phyloP scores from a whole-genome alignment of 2,329 filamentous ascomycete species.

The Botrytis hyacinthi region DNA sequence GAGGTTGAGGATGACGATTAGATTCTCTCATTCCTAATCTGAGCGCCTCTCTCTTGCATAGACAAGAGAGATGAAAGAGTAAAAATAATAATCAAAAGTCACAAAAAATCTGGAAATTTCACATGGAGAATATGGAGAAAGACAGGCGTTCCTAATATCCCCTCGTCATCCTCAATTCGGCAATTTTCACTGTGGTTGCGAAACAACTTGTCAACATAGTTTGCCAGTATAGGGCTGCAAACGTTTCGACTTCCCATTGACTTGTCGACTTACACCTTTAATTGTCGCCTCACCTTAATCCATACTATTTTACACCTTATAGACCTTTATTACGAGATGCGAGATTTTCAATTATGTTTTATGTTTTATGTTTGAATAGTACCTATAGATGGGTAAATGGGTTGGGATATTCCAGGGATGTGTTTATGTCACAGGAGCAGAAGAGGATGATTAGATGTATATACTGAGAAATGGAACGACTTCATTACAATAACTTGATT shows the following conservation, averaged over 20 bases:
- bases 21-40: not conserved
- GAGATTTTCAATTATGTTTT: constrained; percentile 17
- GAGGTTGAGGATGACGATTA: constrained; percentile 24
- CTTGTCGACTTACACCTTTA: constrained; percentile 14
- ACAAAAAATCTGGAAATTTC: constrained; percentile 16
- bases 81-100: constrained; percentile 13
- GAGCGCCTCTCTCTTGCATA: not conserved
- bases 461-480: constrained; percentile 19
- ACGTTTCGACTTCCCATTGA: not conserved
- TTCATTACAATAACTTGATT: constrained; percentile 8
- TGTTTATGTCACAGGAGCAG: constrained; percentile 8
- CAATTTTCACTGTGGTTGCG: not conserved
- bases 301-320: constrained; percentile 17
- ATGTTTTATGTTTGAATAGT: constrained; percentile 17
- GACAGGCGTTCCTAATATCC: constrained; percentile 21
- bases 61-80: constrained; percentile 1
- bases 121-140: constrained; percentile 17
- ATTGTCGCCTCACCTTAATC: constrained; percentile 17
- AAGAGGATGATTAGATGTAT: constrained; percentile 15
- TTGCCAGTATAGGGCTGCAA: not conserved
- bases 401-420: constrained; percentile 18
- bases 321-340: constrained; percentile 20
- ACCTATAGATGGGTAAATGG: constrained; percentile 18
- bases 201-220: not conserved
- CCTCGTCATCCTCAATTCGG: constrained; percentile 12